These are phyloP conservation scores for Candida albicans DNA, from an alignment of 1,139 yeast species.

Conservation along the genomic window DNA sequence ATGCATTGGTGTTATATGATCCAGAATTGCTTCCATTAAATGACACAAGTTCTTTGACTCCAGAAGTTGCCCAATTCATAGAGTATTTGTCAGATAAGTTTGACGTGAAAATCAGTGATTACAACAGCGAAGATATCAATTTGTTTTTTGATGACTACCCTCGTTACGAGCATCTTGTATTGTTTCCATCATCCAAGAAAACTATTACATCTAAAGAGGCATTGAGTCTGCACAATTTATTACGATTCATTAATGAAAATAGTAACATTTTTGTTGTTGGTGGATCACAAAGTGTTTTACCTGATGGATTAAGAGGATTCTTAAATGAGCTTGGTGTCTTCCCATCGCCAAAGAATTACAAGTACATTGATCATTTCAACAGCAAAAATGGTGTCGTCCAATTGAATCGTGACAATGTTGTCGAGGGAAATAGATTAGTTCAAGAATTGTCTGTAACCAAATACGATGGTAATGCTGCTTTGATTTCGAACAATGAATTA, in stretches of 20 bases:
- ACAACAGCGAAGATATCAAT: conserved; percentile 26
- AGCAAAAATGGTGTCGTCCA: conserved; percentile 26
- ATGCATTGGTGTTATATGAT: conserved; percentile 36
- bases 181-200: conserved; percentile 42
- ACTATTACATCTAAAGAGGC: conserved; percentile 30
- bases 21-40: conserved; percentile 25
- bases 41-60: conserved; percentile 18
- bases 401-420: conserved; percentile 26
- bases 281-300: conserved; percentile 38
- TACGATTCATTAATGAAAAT: conserved; percentile 58
- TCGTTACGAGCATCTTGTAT: conserved; percentile 33
- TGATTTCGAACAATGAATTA: conserved; percentile 51
- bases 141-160: conserved; percentile 27
- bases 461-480: conserved; percentile 44
- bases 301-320: conserved; percentile 67
- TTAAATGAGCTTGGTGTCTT: conserved; percentile 80
- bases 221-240: conserved; percentile 33
- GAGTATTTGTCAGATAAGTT: conserved; percentile 22
- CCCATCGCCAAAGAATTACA: conserved; percentile 77
- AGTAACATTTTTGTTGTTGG: conserved; percentile 77
- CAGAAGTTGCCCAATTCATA: conserved; percentile 22
- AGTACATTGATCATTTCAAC: conserved; percentile 65
- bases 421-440: conserved; percentile 23
- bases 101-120: conserved; percentile 26
- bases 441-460: conserved; percentile 17